Percentiles rank a stretch among this genome's conserved stretches.
Evolutionary conservation across 495 filamentous ascomycete species (phyloP).

Genomic region (Aspergillus carlsbadensis): DNA sequence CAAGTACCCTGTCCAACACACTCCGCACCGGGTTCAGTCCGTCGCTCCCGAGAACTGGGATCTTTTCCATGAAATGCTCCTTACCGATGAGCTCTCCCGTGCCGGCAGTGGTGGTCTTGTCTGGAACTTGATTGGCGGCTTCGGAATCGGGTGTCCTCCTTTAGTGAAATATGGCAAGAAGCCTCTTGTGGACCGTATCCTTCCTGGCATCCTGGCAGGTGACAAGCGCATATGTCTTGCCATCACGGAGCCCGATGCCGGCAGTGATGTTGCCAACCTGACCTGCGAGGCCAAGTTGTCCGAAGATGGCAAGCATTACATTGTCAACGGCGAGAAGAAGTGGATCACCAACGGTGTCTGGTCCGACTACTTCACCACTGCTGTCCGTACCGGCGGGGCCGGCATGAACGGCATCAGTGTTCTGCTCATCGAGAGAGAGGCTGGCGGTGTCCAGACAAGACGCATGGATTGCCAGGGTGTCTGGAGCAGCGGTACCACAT

Average conservation of each 20-base stretch:
- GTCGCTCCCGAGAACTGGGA: conserved; percentile 93
- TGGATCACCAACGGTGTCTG: conserved; percentile 99
- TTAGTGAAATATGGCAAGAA: conserved; percentile 92
- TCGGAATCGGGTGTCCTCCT: conserved; percentile 89
- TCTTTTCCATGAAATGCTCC: conserved; percentile 91
- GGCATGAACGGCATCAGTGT: conserved; percentile 92
- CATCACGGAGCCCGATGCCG: conserved; percentile 81
- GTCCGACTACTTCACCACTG: conserved; percentile 95
- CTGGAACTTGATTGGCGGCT: conserved; percentile 97
- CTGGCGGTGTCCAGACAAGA: conserved; percentile 82
- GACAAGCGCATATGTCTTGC: conserved; percentile 94
- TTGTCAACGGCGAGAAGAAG: conserved; percentile 99
- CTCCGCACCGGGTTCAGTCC: conserved; percentile 65
- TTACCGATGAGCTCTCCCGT: conserved; percentile 92
- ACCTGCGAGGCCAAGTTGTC: conserved; percentile 92
- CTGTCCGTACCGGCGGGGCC: conserved; percentile 79
- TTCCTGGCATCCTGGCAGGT: conserved; percentile 82
- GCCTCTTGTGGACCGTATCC: conserved; percentile 74
- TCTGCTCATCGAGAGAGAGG: conserved; percentile 80
- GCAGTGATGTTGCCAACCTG: conserved; percentile 88
- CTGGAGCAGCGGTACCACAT: conserved; percentile 91
- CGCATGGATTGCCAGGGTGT: conserved; percentile 99
- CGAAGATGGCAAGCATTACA: conserved; percentile 96
- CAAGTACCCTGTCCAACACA: conserved; percentile 71
- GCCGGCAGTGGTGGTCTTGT: conserved; percentile 88